Base-by-base conservation (phyloP, 768 basidiomycete species). In the Lentinula raphanica region DNA sequence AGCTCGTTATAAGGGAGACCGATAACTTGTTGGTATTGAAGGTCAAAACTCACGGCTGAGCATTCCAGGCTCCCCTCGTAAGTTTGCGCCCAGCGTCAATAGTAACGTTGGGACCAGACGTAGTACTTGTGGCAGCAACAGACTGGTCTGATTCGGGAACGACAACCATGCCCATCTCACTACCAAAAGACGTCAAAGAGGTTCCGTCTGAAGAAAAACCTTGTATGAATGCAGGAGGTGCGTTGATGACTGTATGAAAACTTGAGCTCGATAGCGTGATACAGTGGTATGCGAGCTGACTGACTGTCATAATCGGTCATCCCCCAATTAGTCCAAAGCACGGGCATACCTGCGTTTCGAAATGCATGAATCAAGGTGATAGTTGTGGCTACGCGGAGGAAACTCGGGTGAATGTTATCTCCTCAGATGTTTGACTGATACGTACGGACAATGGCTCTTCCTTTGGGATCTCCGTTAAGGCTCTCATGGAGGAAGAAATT, bases 291-390 rank as follows among this genome's bases (percentile, higher is more conserved):
- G 19, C 12, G 27, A 13, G 32, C 25, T 27, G 1, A 60, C 71
- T 21, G 46, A 68, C 71, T 60, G 44, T 72, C 71, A 28, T 68
- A 72, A 29, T 70, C 68, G 1, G 69, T 71, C 19, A 71, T 60
- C 1, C 71, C 71, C 71, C 71, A 72, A 49, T 69, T 69, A 0
- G 67, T 69, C 71, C 71, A 72, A 12, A 72, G 53, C 1, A 72
- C 68, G 1, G 68, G 67, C 66, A 70, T 69, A 0, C 66, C 68
- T 23, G 64, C 68, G 9, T 58, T 60, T 17, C 71, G 65, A 58
- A 72, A 72, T 1, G 71, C 69, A 42, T 71, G 62, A 29, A 72
- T 69, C 35, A 66, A 54, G 28, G 69, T 53, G 2, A 72, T 67
- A 13, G 69, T 70, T 2, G 69, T 64, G 2, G 69, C 68, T 70